Percentiles rank a stretch among this genome's conserved stretches.
Evolutionary conservation across 1,139 yeast genomes (phyloP).

Genomic region (Pneumocystis sp.): DNA sequence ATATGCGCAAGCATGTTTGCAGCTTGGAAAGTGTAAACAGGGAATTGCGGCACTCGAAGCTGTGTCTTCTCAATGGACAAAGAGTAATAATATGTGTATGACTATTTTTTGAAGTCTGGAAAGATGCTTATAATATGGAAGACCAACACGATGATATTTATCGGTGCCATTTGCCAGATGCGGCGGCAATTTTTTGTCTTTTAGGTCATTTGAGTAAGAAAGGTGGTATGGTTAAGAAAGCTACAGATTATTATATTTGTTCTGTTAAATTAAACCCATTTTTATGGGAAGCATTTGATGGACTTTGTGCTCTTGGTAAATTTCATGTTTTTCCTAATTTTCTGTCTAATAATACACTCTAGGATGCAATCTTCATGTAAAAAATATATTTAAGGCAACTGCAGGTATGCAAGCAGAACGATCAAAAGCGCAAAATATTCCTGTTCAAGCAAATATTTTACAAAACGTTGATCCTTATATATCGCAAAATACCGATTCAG

Average conservation of each 20-base stretch:
- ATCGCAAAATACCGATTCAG: background rate
- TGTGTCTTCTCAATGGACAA: slow-evolving; percentile 18
- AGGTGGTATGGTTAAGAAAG: slow-evolving; percentile 46
- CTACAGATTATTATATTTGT: slow-evolving; percentile 51
- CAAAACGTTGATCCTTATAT: background rate
- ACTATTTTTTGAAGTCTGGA: background rate
- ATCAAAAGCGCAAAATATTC: background rate
- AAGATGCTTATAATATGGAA: background rate
- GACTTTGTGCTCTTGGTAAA: slow-evolving; percentile 54
- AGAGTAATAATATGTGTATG: slow-evolving; percentile 11
- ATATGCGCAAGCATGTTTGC: slow-evolving; percentile 51
- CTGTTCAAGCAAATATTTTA: background rate
- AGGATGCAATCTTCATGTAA: slow-evolving; percentile 42
- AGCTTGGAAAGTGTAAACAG: slow-evolving; percentile 40
- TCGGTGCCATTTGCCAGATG: slow-evolving; percentile 40
- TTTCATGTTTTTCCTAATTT: too few relatives aligned
- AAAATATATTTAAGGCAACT: slow-evolving; percentile 32
- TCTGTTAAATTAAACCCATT: slow-evolving; percentile 63
- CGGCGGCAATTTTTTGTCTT: slow-evolving; percentile 47
- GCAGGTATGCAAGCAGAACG: background rate
- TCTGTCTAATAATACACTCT: background rate
- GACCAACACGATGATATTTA: slow-evolving; percentile 14
- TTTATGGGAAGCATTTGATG: slow-evolving; percentile 75
- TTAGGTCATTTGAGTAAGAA: slow-evolving; percentile 52
- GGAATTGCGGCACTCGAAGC: slow-evolving; percentile 46